A percentile compares a stretch with the other conserved stretches of the same genome.
Evolutionary conservation across 2,329 filamentous ascomycete species (phyloP).

Genomic region (Fusarium pseudograminearum): DNA sequence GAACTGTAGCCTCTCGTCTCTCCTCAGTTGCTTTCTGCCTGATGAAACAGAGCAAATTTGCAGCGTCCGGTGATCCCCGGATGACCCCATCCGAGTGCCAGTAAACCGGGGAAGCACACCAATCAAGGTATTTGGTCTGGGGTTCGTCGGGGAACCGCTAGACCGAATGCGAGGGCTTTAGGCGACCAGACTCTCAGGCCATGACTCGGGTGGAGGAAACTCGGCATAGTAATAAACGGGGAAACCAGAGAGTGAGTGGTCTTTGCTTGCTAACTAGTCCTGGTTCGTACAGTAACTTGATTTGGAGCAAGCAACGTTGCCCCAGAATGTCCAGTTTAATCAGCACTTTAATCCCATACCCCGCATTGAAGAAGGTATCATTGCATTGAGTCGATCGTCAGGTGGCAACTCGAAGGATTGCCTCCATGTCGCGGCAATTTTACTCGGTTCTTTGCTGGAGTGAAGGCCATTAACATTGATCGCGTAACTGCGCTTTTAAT

Average conservation of each 20-base stretch:
- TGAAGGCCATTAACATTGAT: accelerated
- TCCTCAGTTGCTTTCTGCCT: not conserved
- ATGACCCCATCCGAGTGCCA: conserved; percentile 7
- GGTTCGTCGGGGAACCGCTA: not conserved
- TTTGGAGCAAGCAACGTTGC: conserved; percentile 2
- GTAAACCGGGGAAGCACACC: not conserved
- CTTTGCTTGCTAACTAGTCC: conserved; percentile 4
- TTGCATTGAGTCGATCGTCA: not conserved
- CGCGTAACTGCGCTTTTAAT: not conserved
- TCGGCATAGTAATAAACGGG: not conserved
- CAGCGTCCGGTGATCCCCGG: conserved; percentile 20
- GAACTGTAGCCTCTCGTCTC: conserved; percentile 16
- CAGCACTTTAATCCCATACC: not conserved
- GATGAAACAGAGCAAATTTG: conserved; percentile 19
- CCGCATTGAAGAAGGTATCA: not conserved
- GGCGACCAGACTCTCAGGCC: conserved; percentile 9
- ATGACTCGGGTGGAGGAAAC: conserved; percentile 17
- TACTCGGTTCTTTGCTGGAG: not conserved
- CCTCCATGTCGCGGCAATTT: not conserved
- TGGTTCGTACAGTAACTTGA: not conserved
- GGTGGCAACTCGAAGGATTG: not conserved
- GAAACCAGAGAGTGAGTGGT: not conserved
- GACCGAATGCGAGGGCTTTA: not conserved
- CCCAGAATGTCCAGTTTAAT: conserved; percentile 9
- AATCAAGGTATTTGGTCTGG: conserved; percentile 1